phyloP scores from a whole-genome alignment of 2,329 filamentous ascomycete genomes.

The Beauveria varroae region DNA sequence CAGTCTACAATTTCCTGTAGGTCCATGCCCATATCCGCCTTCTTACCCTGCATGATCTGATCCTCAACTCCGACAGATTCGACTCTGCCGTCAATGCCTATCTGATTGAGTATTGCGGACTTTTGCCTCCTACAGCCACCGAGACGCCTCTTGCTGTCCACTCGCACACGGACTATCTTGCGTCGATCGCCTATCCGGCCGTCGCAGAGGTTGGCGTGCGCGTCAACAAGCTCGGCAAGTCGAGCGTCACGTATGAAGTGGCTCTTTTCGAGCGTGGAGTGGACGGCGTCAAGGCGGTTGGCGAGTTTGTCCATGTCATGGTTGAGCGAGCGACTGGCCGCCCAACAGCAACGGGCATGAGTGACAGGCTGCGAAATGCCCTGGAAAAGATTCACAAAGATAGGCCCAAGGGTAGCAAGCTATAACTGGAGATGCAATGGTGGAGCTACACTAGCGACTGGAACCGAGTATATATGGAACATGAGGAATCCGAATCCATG shows the following conservation, averaged over 20 bases:
- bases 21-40: conserved; percentile 14
- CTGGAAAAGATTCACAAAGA: conserved; percentile 43
- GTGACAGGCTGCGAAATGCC: conserved; percentile 46
- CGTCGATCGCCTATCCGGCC: conserved; percentile 72
- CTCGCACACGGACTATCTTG: conserved; percentile 79
- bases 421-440: background rate
- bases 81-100: conserved; percentile 89
- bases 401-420: conserved; percentile 12
- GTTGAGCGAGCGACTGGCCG: conserved; percentile 66
- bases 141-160: conserved; percentile 82
- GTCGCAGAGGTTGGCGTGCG: conserved; percentile 74
- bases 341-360: conserved; percentile 61
- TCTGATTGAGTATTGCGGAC: conserved; percentile 68
- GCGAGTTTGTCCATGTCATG: conserved; percentile 82
- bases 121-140: conserved; percentile 60
- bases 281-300: conserved; percentile 72
- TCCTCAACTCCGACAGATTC: conserved; percentile 43
- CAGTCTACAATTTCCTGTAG: conserved; percentile 72
- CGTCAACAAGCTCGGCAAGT: conserved; percentile 76
- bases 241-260: conserved; percentile 85
- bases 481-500: too few relatives aligned
- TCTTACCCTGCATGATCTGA: background rate
- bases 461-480: too few relatives aligned
- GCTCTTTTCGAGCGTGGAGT: conserved; percentile 73
- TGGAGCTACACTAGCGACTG: too few relatives aligned